A percentile compares a stretch with the other conserved stretches of the same genome.
Evolutionary conservation across 2,329 filamentous ascomycete species (phyloP).

Genomic region (Cladophialophora exuberans): DNA sequence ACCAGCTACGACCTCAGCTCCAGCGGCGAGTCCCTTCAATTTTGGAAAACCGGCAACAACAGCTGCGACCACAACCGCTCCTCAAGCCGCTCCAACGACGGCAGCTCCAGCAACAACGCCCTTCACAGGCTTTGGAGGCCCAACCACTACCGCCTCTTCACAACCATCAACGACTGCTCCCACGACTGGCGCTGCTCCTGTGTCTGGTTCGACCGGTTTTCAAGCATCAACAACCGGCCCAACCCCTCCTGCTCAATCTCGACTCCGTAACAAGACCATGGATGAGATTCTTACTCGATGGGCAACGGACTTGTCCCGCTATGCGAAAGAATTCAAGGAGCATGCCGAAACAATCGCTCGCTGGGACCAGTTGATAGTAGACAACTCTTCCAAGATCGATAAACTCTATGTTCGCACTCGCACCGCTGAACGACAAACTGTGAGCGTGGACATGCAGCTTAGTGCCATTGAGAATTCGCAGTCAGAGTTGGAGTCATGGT

Average conservation of each 20-base stretch:
- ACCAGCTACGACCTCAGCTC: constrained; percentile 37
- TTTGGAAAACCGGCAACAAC: constrained; percentile 20
- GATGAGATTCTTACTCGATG: constrained; percentile 97
- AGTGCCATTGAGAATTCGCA: constrained; percentile 89
- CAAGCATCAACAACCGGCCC: constrained; percentile 79
- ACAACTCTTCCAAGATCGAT: constrained; percentile 93
- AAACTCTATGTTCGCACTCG: constrained; percentile 90
- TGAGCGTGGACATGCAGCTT: constrained; percentile 91
- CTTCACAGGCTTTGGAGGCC: constrained; percentile 8
- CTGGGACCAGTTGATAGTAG: constrained; percentile 91
- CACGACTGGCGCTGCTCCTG: constrained; percentile 18
- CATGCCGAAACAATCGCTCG: constrained; percentile 84
- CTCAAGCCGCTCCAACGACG: constrained; percentile 19
- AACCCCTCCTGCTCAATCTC: constrained; percentile 76
- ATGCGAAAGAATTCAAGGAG: constrained; percentile 93
- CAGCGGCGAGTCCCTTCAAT: constrained; percentile 14
- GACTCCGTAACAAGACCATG: constrained; percentile 98
- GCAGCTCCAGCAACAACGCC: constrained; percentile 18
- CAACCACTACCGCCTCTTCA: constrained; percentile 16
- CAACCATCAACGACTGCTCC: constrained; percentile 19
- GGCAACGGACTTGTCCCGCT: constrained; percentile 92
- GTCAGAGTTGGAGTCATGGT: constrained; percentile 82
- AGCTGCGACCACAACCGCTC: constrained; percentile 27
- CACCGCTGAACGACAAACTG: constrained; percentile 88
- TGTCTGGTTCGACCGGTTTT: constrained; percentile 41